Evolutionary conservation across 228 moss, liverwort and hornwort species (phyloP), one percentile per base, ranked within the genome.

Genomic region (Sphagnum fallax): DNA sequence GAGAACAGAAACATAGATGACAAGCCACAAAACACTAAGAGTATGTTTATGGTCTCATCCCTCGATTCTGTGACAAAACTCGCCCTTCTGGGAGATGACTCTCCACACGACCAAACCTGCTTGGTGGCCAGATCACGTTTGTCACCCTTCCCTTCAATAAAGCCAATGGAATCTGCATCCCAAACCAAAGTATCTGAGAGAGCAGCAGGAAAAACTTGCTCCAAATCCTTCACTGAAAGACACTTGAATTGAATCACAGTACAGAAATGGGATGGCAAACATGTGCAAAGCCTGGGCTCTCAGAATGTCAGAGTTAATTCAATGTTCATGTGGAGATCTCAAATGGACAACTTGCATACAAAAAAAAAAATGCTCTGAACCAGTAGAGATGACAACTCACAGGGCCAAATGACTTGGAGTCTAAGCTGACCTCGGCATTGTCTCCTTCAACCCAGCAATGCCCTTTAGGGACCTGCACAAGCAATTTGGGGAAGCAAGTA

Each of bases 361-460:
- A 32, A 32, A 32, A 0, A 32, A 32, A 32, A 32, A 32, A 32
- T 32, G 32, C 32, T 32, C 32, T 32, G 2, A 32, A 32, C 32
- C 2, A 32, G 32, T 2, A 32, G 32, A 32, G 32, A 32, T 2
- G 32, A 32, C 32, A 32, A 87, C 93, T 91, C 65, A 98, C 93
- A 5, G 97, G 97, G 52, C 97, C 97, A 75, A 98, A 98, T 51
- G 90, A 89, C 77, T 93, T 98, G 5, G 97, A 98, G 78, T 98
- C 93, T 68, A 98, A 72, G 73, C 93, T 98, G 67, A 91, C 78
- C 60, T 91, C 88, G 55, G 81, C 93, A 71, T 92, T 93, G 75
- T 93, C 93, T 52, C 97, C 93, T 87, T 98, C 93, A 73, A 98
- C 97, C 97, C 93, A 98, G 77, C 97, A 98, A 78, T 98, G 97